A percentile compares a stretch with the other conserved stretches of the same genome.
Conservation (phyloP, 176 grass and related monocot species). For the Ampelocalamus luodianensis region DNA sequence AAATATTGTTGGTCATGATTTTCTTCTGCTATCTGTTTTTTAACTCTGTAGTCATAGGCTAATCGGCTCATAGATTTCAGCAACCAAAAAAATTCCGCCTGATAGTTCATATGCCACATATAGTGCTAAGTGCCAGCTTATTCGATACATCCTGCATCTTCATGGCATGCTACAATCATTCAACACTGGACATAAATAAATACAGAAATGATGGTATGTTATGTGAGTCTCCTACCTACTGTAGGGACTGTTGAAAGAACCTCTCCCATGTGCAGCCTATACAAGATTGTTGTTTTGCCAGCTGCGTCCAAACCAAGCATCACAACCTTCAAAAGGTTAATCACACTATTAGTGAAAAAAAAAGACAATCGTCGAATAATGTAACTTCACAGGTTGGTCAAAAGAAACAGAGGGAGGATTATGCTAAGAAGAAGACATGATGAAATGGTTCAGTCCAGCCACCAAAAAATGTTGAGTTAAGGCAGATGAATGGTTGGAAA, state of each 20-base stretch:
- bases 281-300: constrained; percentile 92
- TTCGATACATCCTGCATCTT: neutral
- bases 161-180: neutral
- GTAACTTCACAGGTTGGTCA: neutral
- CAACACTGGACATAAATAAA: neutral
- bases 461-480: neutral
- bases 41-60: neutral
- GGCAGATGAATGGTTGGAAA: neutral
- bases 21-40: neutral
- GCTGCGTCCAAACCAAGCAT: constrained; percentile 95
- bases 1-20: neutral
- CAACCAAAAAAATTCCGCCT: neutral
- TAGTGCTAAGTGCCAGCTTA: neutral
- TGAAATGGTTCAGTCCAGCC: neutral
- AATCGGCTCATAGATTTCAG: neutral
- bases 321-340: constrained; percentile 66
- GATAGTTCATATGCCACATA: constrained; percentile 8
- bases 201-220: neutral
- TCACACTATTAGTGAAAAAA: constrained; percentile 31
- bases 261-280: constrained; percentile 86
- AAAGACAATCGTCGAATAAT: neutral
- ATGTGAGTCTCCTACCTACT: constrained; percentile 59
- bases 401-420: neutral
- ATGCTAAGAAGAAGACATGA: neutral
- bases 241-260: constrained; percentile 92